Evolutionary conservation across 192 early-diverging fungal genomes (phyloP), one percentile per base, ranked within the genome.

Genomic region (Chytriomyces sp.): DNA sequence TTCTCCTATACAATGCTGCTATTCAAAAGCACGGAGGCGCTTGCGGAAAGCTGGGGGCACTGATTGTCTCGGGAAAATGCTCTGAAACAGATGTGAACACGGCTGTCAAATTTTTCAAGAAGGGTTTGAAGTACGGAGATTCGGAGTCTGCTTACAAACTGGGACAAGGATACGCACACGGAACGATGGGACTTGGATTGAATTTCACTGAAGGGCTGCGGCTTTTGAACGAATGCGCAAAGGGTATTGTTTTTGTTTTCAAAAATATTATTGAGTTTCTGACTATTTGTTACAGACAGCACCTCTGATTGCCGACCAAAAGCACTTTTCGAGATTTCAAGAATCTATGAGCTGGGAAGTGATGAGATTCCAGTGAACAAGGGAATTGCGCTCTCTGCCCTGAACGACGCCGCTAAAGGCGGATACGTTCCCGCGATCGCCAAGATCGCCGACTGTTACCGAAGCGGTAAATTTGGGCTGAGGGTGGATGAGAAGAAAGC

Each of bases 341-440:
- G 61, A 45, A 75, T 75, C 9, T 75, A 65, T 49, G 73, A 75
- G 53, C 9, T 66, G 6, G 73, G 73, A 1, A 6, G 63, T 8
- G 18, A 18, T 6, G 48, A 64, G 13, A 7, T 75, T 7, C 46
- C 61, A 6, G 28, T 18, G 23, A 75, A 75, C 64, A 57, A 64
- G 48, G 20, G 50, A 16, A 65, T 75, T n/a, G 61, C 73, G 8
- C 48, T 75, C 5, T 66, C 63, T 50, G 73, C 73, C 11, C 50
- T 75, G 47, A 75, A 75, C 50, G 73, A 75, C 35, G 20, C 73
- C 13, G 73, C 73, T 6, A 75, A 75, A 48, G 63, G 73, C 8
- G 73, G 73, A 6, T 75, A 66, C 5, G 20, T 66, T 7, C 63
- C 73, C 5, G 73, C 73, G 11, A 75, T 75, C 5, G 65, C 73